Conservation (phyloP, 2,329 filamentous ascomycete genomes). For the Lecanicillium sp. region DNA sequence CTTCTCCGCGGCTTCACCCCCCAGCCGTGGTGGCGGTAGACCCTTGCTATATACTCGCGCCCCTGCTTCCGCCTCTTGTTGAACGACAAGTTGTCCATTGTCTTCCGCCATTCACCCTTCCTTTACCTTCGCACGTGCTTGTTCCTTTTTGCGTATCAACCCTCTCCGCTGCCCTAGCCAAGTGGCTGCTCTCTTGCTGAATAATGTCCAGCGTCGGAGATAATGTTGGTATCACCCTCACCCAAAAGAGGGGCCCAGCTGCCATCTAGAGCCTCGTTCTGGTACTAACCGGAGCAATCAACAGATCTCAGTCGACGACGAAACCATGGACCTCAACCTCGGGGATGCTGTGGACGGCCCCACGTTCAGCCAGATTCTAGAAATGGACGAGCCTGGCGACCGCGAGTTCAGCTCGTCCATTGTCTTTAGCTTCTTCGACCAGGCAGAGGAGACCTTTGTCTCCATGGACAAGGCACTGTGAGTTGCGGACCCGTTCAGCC, state of each 20-base stretch:
- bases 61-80: conserved; percentile 3
- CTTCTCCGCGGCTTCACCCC: conserved; percentile 4
- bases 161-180: not conserved
- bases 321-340: conserved; percentile 49
- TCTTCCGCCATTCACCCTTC: not conserved
- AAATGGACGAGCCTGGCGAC: conserved; percentile 92
- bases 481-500: conserved; percentile 36
- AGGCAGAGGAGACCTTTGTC: conserved; percentile 77
- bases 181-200: not conserved
- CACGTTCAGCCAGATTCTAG: conserved; percentile 92
- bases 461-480: conserved; percentile 82
- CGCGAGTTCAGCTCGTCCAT: conserved; percentile 84
- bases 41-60: conserved; percentile 5
- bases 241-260: not conserved
- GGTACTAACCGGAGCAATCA: not conserved
- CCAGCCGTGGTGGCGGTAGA: conserved; percentile 3
- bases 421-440: conserved; percentile 86
- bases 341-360: conserved; percentile 68
- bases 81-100: not conserved
- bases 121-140: not conserved
- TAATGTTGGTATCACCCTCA: conserved; percentile 6
- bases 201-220: conserved; percentile 6
- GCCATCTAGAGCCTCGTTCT: not conserved
- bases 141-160: not conserved
- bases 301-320: conserved; percentile 10